Evolutionary conservation across 2,329 filamentous ascomycete genomes (phyloP).

Genomic region (Penicillium hordei): DNA sequence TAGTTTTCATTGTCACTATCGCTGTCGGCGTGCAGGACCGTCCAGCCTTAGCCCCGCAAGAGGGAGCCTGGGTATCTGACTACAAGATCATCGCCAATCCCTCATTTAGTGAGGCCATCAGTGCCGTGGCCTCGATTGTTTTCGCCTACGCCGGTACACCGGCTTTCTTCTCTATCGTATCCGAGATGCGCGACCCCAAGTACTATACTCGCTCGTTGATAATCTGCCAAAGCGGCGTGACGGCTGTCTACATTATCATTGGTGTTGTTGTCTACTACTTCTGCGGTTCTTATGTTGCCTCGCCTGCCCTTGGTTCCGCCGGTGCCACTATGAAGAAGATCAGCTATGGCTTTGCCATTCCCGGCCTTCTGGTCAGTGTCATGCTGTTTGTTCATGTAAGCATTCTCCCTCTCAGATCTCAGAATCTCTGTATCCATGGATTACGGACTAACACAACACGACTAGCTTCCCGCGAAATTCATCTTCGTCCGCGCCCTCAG

Average conservation of each 20-base stretch:
- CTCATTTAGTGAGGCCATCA: conserved; percentile 25
- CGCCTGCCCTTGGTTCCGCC: conserved; percentile 48
- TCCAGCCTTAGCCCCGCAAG: conserved; percentile 34
- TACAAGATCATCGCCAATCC: conserved; percentile 26
- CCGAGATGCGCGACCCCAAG: conserved; percentile 37
- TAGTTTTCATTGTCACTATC: conserved; percentile 27
- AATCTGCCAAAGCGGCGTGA: conserved; percentile 33
- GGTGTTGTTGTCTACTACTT: conserved; percentile 46
- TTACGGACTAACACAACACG: neutral
- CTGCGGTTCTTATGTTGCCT: conserved; percentile 47
- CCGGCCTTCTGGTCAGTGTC: conserved; percentile 28
- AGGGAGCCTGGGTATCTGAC: conserved; percentile 29
- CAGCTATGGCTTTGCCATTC: conserved; percentile 41
- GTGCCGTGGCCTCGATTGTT: conserved; percentile 24
- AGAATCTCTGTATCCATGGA: no score
- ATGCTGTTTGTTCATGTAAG: conserved; percentile 24
- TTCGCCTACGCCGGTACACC: conserved; percentile 25
- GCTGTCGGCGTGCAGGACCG: conserved; percentile 36
- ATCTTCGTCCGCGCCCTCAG: conserved; percentile 21
- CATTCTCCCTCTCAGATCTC: neutral
- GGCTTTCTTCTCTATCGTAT: conserved; percentile 35
- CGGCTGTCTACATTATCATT: conserved; percentile 34
- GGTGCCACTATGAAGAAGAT: conserved; percentile 45
- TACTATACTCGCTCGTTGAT: conserved; percentile 34
- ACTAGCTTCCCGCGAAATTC: conserved; percentile 20